phyloP scores from a whole-genome alignment of 805 yeast genomes.

The Clavispora fructus region DNA sequence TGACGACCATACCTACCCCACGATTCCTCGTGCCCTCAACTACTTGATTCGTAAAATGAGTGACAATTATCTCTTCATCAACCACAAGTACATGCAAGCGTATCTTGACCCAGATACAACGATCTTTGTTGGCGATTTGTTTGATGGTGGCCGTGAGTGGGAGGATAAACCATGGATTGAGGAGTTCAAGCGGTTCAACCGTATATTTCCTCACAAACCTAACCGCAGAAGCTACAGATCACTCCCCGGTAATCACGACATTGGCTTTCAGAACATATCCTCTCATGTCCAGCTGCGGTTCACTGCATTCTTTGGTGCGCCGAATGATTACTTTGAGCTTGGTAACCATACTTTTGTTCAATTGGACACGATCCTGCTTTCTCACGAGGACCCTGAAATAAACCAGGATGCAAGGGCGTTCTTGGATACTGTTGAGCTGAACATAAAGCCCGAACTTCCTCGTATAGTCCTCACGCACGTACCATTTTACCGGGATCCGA shows the following conservation, averaged over 20 bases:
- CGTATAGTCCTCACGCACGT: constrained; percentile 78
- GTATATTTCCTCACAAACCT: constrained; percentile 57
- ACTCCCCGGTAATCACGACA: constrained; percentile 92
- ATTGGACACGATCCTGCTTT: constrained; percentile 78
- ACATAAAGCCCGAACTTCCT: constrained; percentile 38
- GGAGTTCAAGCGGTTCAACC: constrained; percentile 65
- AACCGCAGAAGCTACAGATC: constrained; percentile 33
- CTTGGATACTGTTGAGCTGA: constrained; percentile 30
- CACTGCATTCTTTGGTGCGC: constrained; percentile 65
- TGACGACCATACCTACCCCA: constrained; percentile 84
- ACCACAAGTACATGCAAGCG: constrained; percentile 56
- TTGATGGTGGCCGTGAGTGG: constrained; percentile 95
- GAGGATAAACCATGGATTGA: constrained; percentile 58
- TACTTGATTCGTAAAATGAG: constrained; percentile 55
- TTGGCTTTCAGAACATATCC: constrained; percentile 81
- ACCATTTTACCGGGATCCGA: constrained; percentile 72
- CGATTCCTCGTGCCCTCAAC: constrained; percentile 46
- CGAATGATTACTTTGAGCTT: constrained; percentile 49
- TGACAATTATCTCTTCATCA: constrained; percentile 77
- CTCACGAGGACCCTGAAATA: constrained; percentile 46
- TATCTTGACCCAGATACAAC: constrained; percentile 68
- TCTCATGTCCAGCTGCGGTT: constrained; percentile 58
- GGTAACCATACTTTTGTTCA: constrained; percentile 71
- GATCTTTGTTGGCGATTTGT: constrained; percentile 82
- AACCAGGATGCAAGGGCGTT: constrained; percentile 51